These are phyloP conservation scores for Penstemon davidsonii DNA, from an alignment of 257 asterid genomes.

Conservation along the genomic window DNA sequence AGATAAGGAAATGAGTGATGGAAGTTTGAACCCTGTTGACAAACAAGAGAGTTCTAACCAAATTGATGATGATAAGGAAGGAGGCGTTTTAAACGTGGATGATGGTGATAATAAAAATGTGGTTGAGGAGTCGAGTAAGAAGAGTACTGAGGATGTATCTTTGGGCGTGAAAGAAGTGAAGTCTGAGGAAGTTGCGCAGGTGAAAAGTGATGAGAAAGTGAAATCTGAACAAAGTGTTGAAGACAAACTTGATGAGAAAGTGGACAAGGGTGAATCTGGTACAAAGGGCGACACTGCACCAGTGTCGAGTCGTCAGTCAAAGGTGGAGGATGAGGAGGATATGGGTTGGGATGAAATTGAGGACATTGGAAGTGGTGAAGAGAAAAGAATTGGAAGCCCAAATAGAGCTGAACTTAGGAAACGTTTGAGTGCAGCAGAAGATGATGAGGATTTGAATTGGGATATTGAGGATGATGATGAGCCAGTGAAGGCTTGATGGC, in stretches of 20 bases:
- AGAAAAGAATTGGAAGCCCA: constrained; percentile 43
- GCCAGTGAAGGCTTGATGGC: constrained; percentile 42
- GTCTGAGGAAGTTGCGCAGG: constrained; percentile 27
- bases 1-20: constrained; percentile 24
- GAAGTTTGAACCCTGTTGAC: constrained; percentile 20
- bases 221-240: constrained; percentile 30
- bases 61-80: constrained; percentile 25
- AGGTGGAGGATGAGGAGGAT: constrained; percentile 56
- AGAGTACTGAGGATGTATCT: background rate
- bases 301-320: constrained; percentile 35
- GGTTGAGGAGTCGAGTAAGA: constrained; percentile 30
- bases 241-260: constrained; percentile 40
- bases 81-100: constrained; percentile 23
- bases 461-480: constrained; percentile 79
- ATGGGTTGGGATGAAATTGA: constrained; percentile 91
- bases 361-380: constrained; percentile 68
- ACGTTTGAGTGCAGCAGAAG: constrained; percentile 57
- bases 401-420: constrained; percentile 43
- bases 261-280: constrained; percentile 27
- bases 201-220: constrained; percentile 28
- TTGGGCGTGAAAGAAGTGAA: constrained; percentile 37
- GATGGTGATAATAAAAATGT: constrained; percentile 28
- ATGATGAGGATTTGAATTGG: constrained; percentile 79
- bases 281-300: constrained; percentile 30
- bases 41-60: constrained; percentile 25